Evolutionary conservation across 257 asterid genomes (phyloP).

Genomic region (Solanum ossicruentum): DNA sequence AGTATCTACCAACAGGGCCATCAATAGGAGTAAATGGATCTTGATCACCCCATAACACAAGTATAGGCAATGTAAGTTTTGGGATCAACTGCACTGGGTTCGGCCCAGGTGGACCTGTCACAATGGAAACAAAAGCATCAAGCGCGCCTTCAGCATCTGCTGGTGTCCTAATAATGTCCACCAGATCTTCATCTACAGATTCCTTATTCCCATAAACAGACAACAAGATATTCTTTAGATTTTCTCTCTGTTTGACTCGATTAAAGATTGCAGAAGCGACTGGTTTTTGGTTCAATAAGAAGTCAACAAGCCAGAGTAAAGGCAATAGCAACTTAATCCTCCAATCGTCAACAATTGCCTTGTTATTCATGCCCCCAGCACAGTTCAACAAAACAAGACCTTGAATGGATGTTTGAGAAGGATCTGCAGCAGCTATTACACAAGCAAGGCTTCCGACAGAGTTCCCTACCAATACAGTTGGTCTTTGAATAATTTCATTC

Average conservation of each 20-base stretch:
- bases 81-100: slow-evolving; percentile 70
- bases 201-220: slow-evolving; percentile 80
- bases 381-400: slow-evolving; percentile 87
- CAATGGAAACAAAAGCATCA: slow-evolving; percentile 87
- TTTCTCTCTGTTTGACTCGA: slow-evolving; percentile 60
- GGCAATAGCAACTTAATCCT: slow-evolving; percentile 73
- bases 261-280: slow-evolving; percentile 54
- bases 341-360: slow-evolving; percentile 97
- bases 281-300: slow-evolving; percentile 53
- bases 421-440: slow-evolving; percentile 82
- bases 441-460: slow-evolving; percentile 98
- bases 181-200: slow-evolving; percentile 73
- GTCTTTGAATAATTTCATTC: slow-evolving; percentile 53
- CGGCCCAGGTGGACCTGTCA: slow-evolving; percentile 96
- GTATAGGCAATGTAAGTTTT: slow-evolving; percentile 39
- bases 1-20: slow-evolving; percentile 91
- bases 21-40: slow-evolving; percentile 86
- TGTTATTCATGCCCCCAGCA: slow-evolving; percentile 97
- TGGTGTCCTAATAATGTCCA: slow-evolving; percentile 80
- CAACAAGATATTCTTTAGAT: slow-evolving; percentile 35
- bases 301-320: slow-evolving; percentile 71
- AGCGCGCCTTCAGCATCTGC: slow-evolving; percentile 84
- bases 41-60: slow-evolving; percentile 76
- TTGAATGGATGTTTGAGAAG: slow-evolving; percentile 32
- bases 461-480: slow-evolving; percentile 74